Base-by-base conservation (phyloP, 257 asterid genomes). In the Fraxinus excelsior region DNA sequence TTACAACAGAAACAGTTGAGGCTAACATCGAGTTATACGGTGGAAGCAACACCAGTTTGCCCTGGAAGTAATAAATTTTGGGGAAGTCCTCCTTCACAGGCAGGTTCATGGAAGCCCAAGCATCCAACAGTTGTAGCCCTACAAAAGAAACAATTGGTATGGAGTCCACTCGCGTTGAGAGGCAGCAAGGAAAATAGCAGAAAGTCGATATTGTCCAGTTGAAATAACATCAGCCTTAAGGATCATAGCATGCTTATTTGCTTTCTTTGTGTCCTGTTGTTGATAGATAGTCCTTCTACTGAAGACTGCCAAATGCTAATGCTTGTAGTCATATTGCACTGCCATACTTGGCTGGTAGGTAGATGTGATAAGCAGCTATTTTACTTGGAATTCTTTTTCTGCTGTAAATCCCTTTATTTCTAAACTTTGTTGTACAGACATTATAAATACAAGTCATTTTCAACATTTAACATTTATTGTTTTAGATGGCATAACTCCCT, bases 41-140 rank as follows among this genome's bases (percentile, higher is more conserved):
- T 78, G 51, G 84, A 82, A 75, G 88, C 85, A 56, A 91, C 97
- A 25, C 96, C 98, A 0, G 42, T 82, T 14, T 87, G 78, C 34
- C 77, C 79, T 44, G 73, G 77, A 75, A 88, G 96, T 82, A 92
- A 92, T 35, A 94, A 90, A 68, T 14, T 46, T 46, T 4, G 56
- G 56, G 56, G 64, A 7, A 53, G 64, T 53, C 26, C 23, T n/a
- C 26, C 64, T 53, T 53, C 64, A 64, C 78, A 46, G 23, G 64
- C 26, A 19, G 12, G 64, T 53, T 53, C 86, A 37, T 86, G 86
- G 87, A 83, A 67, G 76, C 89, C 89, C 64, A 86, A 76, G 76
- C 86, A 83, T 76, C 88, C 86, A 71, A 78, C 88, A 75, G 89
- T 83, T 6, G 67, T 83, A 71, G 87, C 89, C 7, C 74, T 86